These are phyloP conservation scores for Diaporthe ampelina DNA, from an alignment of 2,329 filamentous ascomycete species.

Conservation along the genomic window DNA sequence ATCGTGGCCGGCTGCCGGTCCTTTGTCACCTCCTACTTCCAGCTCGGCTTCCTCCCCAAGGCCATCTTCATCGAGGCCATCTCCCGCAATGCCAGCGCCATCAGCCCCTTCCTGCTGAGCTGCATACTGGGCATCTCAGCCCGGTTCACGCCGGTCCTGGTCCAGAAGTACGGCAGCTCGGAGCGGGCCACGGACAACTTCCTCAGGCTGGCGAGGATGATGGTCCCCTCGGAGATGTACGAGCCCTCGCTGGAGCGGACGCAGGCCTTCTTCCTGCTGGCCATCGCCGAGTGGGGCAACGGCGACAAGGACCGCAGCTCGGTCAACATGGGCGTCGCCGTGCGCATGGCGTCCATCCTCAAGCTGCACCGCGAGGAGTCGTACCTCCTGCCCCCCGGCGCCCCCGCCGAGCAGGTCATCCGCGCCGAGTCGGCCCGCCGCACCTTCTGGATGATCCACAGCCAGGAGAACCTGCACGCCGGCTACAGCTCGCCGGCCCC, in stretches of 20 bases:
- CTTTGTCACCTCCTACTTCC: constrained; percentile 50
- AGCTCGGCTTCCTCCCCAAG: constrained; percentile 52
- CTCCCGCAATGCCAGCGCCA: constrained; percentile 40
- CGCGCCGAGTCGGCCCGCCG: constrained; percentile 51
- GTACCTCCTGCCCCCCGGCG: constrained; percentile 47
- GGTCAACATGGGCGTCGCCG: constrained; percentile 56
- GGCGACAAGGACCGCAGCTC: constrained; percentile 50
- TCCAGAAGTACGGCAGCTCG: constrained; percentile 45
- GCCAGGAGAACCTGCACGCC: constrained; percentile 54
- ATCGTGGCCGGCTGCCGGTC: constrained; percentile 49
- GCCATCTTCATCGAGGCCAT: constrained; percentile 49
- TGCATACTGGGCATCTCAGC: constrained; percentile 51
- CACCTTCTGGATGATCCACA: constrained; percentile 56
- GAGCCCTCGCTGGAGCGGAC: constrained; percentile 47
- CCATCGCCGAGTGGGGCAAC: constrained; percentile 52
- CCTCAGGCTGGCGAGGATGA: constrained; percentile 44
- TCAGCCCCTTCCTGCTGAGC: constrained; percentile 49
- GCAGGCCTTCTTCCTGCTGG: constrained; percentile 51
- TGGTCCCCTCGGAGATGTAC: constrained; percentile 50
- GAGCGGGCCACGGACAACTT: constrained; percentile 48
- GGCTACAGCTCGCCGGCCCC: constrained; percentile 51
- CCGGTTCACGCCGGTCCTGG: constrained; percentile 49
- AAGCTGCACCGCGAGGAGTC: constrained; percentile 55
- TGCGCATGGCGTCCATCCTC: constrained; percentile 53
- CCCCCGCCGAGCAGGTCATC: constrained; percentile 49